Evolutionary conservation across 768 basidiomycete species (phyloP).

Genomic region (Naematelia aurantialba): DNA sequence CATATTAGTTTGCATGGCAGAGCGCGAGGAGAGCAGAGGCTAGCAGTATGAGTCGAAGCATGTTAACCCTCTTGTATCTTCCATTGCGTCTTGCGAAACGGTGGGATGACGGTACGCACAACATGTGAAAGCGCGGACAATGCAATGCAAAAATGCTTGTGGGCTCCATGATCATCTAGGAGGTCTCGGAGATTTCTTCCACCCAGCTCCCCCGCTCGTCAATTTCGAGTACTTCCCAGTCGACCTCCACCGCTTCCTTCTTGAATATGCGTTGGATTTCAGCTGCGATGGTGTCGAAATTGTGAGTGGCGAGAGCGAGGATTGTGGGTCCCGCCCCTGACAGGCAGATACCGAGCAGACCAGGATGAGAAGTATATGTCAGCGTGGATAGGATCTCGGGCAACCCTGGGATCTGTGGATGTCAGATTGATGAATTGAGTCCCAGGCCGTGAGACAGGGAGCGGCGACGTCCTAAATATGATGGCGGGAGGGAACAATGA

Average conservation of each 20-base stretch:
- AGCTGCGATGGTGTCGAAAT: slow-evolving; percentile 79
- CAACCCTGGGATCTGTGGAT: slow-evolving; percentile 81
- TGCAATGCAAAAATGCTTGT: not conserved
- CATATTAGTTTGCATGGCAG: too few relatives aligned
- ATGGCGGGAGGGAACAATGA: not conserved
- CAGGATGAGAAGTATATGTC: slow-evolving; percentile 83
- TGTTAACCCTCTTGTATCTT: too few relatives aligned
- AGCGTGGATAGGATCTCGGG: slow-evolving; percentile 85
- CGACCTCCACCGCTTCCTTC: slow-evolving; percentile 69
- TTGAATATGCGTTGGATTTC: slow-evolving; percentile 73
- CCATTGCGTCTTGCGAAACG: too few relatives aligned
- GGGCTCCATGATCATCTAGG: not conserved
- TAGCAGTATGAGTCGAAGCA: too few relatives aligned
- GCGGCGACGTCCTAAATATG: too few relatives aligned
- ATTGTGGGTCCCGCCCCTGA: slow-evolving; percentile 98
- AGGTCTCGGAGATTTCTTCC: slow-evolving; percentile 27
- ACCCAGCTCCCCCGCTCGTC: slow-evolving; percentile 52
- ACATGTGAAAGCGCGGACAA: not conserved
- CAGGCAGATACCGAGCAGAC: slow-evolving; percentile 93
- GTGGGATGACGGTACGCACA: too few relatives aligned
- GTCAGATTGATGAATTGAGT: not conserved
- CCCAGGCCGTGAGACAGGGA: not conserved
- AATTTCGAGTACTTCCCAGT: slow-evolving; percentile 82
- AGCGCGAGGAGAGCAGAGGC: too few relatives aligned
- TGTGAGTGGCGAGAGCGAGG: slow-evolving; percentile 80